Conservation (phyloP, 805 yeast genomes). For the Schizosaccharomyces lindneri region DNA sequence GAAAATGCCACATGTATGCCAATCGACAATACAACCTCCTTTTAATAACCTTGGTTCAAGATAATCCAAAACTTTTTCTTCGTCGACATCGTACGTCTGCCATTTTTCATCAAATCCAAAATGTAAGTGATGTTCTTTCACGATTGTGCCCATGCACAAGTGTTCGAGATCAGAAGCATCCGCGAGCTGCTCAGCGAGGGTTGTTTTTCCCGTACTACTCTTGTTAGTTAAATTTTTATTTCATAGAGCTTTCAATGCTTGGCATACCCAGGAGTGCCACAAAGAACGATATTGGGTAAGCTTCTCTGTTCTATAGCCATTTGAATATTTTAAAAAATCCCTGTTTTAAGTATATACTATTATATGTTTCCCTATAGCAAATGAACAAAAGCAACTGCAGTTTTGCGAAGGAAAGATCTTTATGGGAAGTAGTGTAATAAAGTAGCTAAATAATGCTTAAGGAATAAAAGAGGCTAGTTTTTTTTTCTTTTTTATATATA, state of each 20-base stretch:
- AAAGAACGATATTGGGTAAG: conserved; percentile 51
- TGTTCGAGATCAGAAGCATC: conserved; percentile 25
- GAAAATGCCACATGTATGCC: conserved; percentile 93
- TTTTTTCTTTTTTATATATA: no score
- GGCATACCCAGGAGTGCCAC: conserved; percentile 63
- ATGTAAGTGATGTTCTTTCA: conserved; percentile 48
- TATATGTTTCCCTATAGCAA: no score
- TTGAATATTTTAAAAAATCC: not conserved
- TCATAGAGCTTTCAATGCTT: not conserved
- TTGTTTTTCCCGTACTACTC: conserved; percentile 41
- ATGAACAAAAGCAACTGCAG: no score
- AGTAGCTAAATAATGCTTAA: no score
- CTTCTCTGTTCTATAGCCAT: conserved; percentile 2
- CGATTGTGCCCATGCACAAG: conserved; percentile 55
- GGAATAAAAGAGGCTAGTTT: no score
- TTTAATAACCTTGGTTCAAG: conserved; percentile 51
- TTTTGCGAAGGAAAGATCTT: no score
- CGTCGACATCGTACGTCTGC: conserved; percentile 75
- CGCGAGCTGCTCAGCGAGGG: conserved; percentile 39
- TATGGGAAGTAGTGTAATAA: no score
- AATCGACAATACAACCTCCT: conserved; percentile 82
- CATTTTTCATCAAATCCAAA: conserved; percentile 71
- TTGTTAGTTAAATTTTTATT: conserved; percentile 15
- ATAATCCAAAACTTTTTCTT: conserved; percentile 61
- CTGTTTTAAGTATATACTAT: no score